phyloP scores from a whole-genome alignment of 176 grass and related monocot genomes.

The Hordeum marinum region DNA sequence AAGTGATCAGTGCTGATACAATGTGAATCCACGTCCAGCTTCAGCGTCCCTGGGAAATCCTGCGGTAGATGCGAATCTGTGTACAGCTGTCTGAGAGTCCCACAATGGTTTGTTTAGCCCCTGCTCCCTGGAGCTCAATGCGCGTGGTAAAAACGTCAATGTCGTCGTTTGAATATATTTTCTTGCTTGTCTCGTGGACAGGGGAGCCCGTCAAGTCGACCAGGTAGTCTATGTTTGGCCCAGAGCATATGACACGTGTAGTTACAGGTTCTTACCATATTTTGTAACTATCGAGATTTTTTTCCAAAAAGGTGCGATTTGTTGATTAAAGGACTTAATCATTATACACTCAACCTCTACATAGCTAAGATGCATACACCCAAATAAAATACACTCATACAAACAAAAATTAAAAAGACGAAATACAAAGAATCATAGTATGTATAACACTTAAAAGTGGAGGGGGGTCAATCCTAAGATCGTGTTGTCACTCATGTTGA shows the following conservation, averaged over 20 bases:
- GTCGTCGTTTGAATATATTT: neutral
- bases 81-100: slow-evolving; percentile 29
- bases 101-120: neutral
- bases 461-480: too few relatives aligned
- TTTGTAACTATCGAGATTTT: too few relatives aligned
- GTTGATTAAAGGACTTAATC: too few relatives aligned
- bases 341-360: too few relatives aligned
- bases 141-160: slow-evolving; percentile 9
- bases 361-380: too few relatives aligned
- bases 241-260: neutral
- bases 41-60: neutral
- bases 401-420: too few relatives aligned
- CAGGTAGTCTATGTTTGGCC: neutral
- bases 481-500: too few relatives aligned
- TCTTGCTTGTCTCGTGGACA: neutral
- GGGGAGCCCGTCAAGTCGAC: neutral
- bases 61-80: neutral
- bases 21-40: neutral
- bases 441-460: too few relatives aligned
- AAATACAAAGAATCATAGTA: too few relatives aligned
- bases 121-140: neutral
- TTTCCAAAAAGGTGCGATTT: too few relatives aligned
- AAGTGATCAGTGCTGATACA: neutral
- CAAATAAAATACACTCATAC: too few relatives aligned
- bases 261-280: too few relatives aligned